Conservation (phyloP, 2,329 filamentous ascomycete species). For the Alternaria consortialis region DNA sequence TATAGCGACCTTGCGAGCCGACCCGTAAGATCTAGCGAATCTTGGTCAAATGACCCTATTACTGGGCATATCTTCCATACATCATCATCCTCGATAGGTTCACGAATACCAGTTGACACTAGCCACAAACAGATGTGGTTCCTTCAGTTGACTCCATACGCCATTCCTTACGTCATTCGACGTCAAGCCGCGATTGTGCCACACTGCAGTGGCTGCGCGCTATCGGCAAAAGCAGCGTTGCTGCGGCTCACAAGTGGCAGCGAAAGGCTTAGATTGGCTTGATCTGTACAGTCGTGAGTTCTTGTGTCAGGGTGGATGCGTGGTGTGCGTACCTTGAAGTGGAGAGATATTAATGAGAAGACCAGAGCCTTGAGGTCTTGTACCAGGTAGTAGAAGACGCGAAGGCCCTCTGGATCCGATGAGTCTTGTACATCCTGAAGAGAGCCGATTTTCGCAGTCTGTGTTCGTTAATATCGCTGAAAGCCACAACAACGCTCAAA, state of each 20-base stretch:
- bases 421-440: constrained; percentile 97
- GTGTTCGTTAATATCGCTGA: constrained; percentile 29
- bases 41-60: background rate
- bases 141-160: constrained; percentile 3
- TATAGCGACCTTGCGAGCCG: constrained; percentile 1
- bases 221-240: background rate
- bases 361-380: constrained; percentile 97
- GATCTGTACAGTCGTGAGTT: constrained; percentile 58
- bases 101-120: background rate
- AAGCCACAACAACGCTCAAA: background rate
- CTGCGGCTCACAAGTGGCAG: background rate
- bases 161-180: background rate
- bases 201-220: constrained; percentile 1
- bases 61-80: background rate
- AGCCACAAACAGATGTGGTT: background rate
- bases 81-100: background rate
- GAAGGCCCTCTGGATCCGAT: constrained; percentile 90
- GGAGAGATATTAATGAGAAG: constrained; percentile 93
- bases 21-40: background rate
- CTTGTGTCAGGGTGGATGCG: background rate
- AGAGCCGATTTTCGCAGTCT: constrained; percentile 99
- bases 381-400: constrained; percentile 98
- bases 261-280: constrained; percentile 70
- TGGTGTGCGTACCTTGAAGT: constrained; percentile 78
- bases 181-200: background rate